Evolutionary conservation across 2,329 filamentous ascomycete genomes (phyloP), one percentile per base, ranked within the genome.

Genomic region (Aureobasidium sp.): DNA sequence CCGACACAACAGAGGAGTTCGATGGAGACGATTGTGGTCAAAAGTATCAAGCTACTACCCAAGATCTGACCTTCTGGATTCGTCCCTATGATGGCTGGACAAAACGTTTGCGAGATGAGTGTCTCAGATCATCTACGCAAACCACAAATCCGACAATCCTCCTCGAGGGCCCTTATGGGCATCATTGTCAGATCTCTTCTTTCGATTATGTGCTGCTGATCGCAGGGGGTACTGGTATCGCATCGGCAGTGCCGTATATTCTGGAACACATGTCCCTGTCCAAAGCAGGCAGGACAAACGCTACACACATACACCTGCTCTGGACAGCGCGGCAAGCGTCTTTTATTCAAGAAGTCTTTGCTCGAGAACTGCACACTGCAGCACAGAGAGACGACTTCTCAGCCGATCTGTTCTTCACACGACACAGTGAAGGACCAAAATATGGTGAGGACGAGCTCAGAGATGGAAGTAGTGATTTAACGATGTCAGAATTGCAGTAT

Each of bases 51-150:
- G 12, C 14, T 17, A 11, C 17, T 4, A 15, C 12, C 15, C 56
- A 60, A 3, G 60, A 54, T 42, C 68, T 82, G 7, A 72, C 75
- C 5, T 81, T 82, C 66, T 76, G 78, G 66, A 75, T 82, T 54
- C 76, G 80, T 1, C 80, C 80, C 0, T 81, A 78, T 66, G 71
- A 77, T 54, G 79, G 80, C 53, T 81, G 79, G 73, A 82, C 80
- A 1, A 74, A 71, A 5, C 72, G 76, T n/a, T 73, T 82, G 11
- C 72, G 72, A 42, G 66, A 72, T 33, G 67, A 72, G 62, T 78
- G 70, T 59, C 66, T 70, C 45, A 63, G 60, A 33, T 70, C 67
- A 44, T 67, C 68, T 19, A 65, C 56, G 33, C 67, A 49, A 29
- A 66, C 62, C 14, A 70, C 68, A 17, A 67, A 68, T 4, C 66